phyloP scores from a whole-genome alignment of 352 stramenopile genomes.

The Pythium phragmiticola region DNA sequence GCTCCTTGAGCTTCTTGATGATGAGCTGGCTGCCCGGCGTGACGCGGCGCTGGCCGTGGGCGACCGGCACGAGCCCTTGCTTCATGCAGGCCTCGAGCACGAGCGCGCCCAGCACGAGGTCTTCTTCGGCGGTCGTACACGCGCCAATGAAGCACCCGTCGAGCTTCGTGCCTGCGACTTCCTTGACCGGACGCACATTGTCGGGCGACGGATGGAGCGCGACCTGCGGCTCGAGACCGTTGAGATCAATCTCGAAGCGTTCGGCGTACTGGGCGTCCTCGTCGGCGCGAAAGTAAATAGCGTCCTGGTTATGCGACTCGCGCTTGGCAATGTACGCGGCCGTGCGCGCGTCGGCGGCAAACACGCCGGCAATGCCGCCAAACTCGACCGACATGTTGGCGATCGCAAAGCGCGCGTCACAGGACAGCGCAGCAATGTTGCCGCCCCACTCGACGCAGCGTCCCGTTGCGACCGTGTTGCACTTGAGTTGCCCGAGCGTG shows the following conservation, averaged over 20 bases:
- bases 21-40: slow-evolving; percentile 79
- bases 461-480: slow-evolving; percentile 80
- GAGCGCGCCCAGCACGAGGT: slow-evolving; percentile 75
- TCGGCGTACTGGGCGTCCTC: slow-evolving; percentile 69
- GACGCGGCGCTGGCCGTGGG: slow-evolving; percentile 65
- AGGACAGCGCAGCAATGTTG: slow-evolving; percentile 75
- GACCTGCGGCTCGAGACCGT: slow-evolving; percentile 67
- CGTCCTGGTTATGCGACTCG: slow-evolving; percentile 71
- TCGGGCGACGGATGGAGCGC: slow-evolving; percentile 79
- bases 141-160: slow-evolving; percentile 87
- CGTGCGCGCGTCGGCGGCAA: slow-evolving; percentile 73
- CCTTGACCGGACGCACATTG: slow-evolving; percentile 71
- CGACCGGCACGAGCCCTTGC: slow-evolving; percentile 56
- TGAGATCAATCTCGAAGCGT: slow-evolving; percentile 74
- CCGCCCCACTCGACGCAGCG: slow-evolving; percentile 80
- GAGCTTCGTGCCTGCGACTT: slow-evolving; percentile 70
- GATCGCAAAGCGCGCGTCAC: slow-evolving; percentile 82
- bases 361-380: slow-evolving; percentile 81
- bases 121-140: slow-evolving; percentile 80
- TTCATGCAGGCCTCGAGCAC: slow-evolving; percentile 78
- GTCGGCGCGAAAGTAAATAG: slow-evolving; percentile 82
- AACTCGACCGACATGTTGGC: slow-evolving; percentile 88
- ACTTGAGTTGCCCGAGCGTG: slow-evolving; percentile 83
- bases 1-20: slow-evolving; percentile 77
- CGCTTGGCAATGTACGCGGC: slow-evolving; percentile 78